Evolutionary conservation across 257 asterid species (phyloP).

Genomic region (Salvia splendens): DNA sequence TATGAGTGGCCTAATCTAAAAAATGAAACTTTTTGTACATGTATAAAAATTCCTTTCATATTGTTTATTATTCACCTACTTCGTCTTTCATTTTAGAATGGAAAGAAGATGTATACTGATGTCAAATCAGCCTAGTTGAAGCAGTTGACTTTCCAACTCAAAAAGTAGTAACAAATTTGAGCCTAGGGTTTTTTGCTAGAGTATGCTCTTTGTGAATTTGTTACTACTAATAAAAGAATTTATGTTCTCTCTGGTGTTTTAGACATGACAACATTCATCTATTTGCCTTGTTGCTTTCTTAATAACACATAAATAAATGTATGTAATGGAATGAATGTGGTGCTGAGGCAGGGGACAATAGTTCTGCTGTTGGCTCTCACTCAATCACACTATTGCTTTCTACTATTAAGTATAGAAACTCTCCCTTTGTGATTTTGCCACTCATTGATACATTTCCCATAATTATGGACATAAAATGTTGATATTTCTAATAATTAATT

Average conservation of each 20-base stretch:
- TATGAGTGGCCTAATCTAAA: too few relatives aligned
- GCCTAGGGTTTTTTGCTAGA: constrained; percentile 1
- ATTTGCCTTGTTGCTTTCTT: too few relatives aligned
- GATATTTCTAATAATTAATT: constrained; percentile 42
- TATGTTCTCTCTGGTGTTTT: too few relatives aligned
- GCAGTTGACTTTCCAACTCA: background rate
- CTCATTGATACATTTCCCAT: constrained; percentile 23
- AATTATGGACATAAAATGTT: constrained; percentile 46
- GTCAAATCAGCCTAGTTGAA: background rate
- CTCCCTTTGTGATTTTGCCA: constrained; percentile 11
- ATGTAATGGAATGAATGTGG: too few relatives aligned
- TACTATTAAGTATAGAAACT: constrained; percentile 5
- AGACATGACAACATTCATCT: too few relatives aligned
- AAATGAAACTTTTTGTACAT: too few relatives aligned
- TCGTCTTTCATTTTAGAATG: constrained; percentile 15
- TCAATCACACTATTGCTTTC: constrained; percentile 45
- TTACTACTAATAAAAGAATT: background rate
- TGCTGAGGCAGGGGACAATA: constrained; percentile 43
- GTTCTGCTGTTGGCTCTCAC: constrained; percentile 30
- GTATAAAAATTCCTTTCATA: too few relatives aligned
- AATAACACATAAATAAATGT: too few relatives aligned
- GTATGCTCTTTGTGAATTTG: constrained; percentile 14
- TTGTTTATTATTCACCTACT: background rate
- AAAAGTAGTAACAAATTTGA: too few relatives aligned
- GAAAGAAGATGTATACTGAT: constrained; percentile 59